Base-by-base conservation (phyloP, 2,329 filamentous ascomycete genomes). In the Colletotrichum paranaense region DNA sequence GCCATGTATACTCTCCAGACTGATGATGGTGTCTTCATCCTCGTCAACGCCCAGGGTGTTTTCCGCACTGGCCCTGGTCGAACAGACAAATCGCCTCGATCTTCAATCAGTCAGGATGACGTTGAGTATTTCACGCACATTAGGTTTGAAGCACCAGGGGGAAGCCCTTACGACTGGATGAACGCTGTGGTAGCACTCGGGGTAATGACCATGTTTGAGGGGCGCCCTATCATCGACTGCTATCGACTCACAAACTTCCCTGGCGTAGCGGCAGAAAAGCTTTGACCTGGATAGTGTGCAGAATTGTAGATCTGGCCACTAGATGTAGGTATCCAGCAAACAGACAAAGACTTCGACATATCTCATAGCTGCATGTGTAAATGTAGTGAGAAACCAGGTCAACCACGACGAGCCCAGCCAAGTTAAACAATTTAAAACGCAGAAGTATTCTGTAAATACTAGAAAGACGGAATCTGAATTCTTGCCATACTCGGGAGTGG, bases 41-140 rank as follows among this genome's bases (percentile, higher is more conserved):
- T 78, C 5, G 75, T 77, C 2, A 76, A 72, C 46, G 76, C 76
- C 0, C 68, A 76, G 24, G 76, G 76, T 4, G 55, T 74, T 4
- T 74, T 62, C 49, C 66, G 69, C 22, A 57, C 28, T 7, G 73
- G 73, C 3, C 69, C 73, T 5, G 56, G 57, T 3, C 46, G 56
- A 42, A 66, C 38, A 1, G 53, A 38, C 24, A 49, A 28, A 11
- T 22, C 64, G 19, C 58, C 59, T 1, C 72, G 57, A 24, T 66
- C 69, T 8, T 16, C 38, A 42, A 67, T 63, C 1, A 62, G 73
- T 2, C 76, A 78, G 52, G 76, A 78, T 32, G 66, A 76, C 1
- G 76, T 75, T 3, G 76, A 78, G 64, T 77, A 78, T 28, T 78
- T 78, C 30, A 77, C 76, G 1, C 75, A 78, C 16, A 75, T 77